Base-by-base conservation (phyloP, 345 rosid genomes). In the Carallia pectinifolia region DNA sequence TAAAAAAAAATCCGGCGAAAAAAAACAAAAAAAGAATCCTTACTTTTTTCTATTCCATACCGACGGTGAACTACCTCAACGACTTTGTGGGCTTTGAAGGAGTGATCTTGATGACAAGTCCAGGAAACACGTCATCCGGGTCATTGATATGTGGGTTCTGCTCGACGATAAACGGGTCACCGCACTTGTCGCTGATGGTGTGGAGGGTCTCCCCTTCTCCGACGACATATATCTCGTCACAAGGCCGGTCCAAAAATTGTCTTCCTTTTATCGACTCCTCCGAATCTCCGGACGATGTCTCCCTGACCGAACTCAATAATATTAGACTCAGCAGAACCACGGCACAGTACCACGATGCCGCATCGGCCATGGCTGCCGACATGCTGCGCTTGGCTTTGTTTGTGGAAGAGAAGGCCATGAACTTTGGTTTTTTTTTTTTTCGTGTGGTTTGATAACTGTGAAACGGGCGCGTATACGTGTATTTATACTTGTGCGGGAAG, bases 71-170 rank as follows among this genome's bases (percentile, higher is more conserved):
- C 59, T 55, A 55, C 5, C 59, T 23, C 59, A 23, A 19, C 1
- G 15, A 55, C 33, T 55, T 55, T 13, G 9, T 55, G 31, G 59
- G 59, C 1, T 53, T 61, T 44, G 17, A 12, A 40, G 77, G 80
- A 53, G 77, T 75, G 60, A 80, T 76, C 74, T 72, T 72, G 74
- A 80, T 71, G 50, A 80, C 74, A 39, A 80, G 64, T 34, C 83
- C 83, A 2, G 80, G 83, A 64, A 75, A 80, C n/a, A 80, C 83
- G 31, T 80, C 83, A 13, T 80, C 83, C 16, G 80, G 80, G 68
- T 80, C 83, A 55, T 80, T 80, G 66, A 80, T 76, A 62, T 80
- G 83, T 6, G 83, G 83, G 71, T 80, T 80, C 80, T 69, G 63
- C 58, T 80, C 83, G 23, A 80, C 80, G 50, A 80, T 80, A 56